Evolutionary conservation across 2,329 filamentous ascomycete genomes (phyloP), one percentile per base, ranked within the genome.

Genomic region (Cytospora leucostoma): DNA sequence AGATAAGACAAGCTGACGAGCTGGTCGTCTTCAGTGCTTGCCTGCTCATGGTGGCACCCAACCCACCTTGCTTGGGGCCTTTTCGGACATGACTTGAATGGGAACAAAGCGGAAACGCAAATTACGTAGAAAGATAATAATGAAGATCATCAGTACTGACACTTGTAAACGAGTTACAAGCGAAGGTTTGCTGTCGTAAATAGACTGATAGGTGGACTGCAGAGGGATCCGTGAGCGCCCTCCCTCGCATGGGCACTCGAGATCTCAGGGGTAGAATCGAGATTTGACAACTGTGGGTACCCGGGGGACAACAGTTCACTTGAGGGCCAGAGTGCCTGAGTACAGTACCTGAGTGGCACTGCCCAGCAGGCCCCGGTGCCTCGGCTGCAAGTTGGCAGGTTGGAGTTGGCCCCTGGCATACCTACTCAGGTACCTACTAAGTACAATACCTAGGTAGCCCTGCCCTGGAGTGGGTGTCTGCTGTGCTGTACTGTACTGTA

Each of bases 41-140:
- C 34, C 56, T 52, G 56, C 56, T 40, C 56, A 52, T n/a, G 56
- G 10, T 15, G 40, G 47, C 47, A 59, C 47, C 32, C 19, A 40
- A 59, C 47, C 32, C 19, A 40, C 40, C 49, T 50, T 37, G 27
- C 59, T 33, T 55, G 47, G 47, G 27, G 37, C 38, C 37, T 58
- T 52, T 65, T 60, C 50, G 56, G 58, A 61, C 52, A 65, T 55
- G 59, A 65, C 35, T 56, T 54, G 52, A 59, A 47, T 51, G 51
- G 52, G 61, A 63, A 59, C 63, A 63, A 67, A 61, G 38, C 61
- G 62, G 63, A 62, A 56, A 66, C 63, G 66, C 68, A 66, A 63
- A 64, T 68, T 64, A 70, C 72, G 73, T 76, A 75, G 69, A 65
- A 55, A 75, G 71, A 75, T 56, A 72, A 74, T 74, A 74, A 72